phyloP scores from a whole-genome alignment of 305 asterid genomes.

The Striga hermonthica region DNA sequence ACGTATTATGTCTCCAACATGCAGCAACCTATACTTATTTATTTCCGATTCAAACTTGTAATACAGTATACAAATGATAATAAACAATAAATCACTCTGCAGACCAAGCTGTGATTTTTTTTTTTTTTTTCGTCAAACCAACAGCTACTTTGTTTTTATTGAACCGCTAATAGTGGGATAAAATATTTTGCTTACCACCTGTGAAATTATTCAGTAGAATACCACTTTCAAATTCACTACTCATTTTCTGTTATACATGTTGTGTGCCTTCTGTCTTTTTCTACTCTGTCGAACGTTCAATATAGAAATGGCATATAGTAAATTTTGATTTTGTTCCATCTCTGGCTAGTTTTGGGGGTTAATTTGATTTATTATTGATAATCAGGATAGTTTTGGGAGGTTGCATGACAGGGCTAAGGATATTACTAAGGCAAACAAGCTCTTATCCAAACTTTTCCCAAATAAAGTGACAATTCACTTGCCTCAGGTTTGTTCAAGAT shows the following conservation, averaged over 20 bases:
- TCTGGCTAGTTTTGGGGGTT: slow-evolving; percentile 28
- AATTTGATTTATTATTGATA: slow-evolving; percentile 30
- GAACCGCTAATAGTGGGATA: background rate
- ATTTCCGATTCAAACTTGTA: no score
- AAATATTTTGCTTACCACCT: slow-evolving; percentile 13
- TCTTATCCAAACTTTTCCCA: slow-evolving; percentile 66
- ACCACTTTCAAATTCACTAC: slow-evolving; percentile 23
- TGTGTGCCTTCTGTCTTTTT: slow-evolving; percentile 5
- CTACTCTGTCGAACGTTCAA: background rate
- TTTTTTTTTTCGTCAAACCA: no score
- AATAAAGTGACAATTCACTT: slow-evolving; percentile 71
- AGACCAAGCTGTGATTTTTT: no score
- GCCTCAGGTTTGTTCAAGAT: slow-evolving; percentile 59
- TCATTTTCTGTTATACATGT: slow-evolving; percentile 22
- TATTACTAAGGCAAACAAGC: slow-evolving; percentile 68
- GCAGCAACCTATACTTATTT: no score
- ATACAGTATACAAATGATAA: no score
- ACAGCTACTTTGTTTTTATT: background rate
- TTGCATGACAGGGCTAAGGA: slow-evolving; percentile 68
- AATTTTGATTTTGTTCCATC: slow-evolving; percentile 16
- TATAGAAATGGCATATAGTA: slow-evolving; percentile 1
- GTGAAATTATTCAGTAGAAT: slow-evolving; percentile 4
- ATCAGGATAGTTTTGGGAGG: slow-evolving; percentile 79
- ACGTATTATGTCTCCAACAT: no score
- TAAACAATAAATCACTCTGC: no score